Percentiles rank a stretch among this genome's conserved stretches.
Conservation (phyloP, 805 yeast species). For the Torulaspora delbrueckii region DNA sequence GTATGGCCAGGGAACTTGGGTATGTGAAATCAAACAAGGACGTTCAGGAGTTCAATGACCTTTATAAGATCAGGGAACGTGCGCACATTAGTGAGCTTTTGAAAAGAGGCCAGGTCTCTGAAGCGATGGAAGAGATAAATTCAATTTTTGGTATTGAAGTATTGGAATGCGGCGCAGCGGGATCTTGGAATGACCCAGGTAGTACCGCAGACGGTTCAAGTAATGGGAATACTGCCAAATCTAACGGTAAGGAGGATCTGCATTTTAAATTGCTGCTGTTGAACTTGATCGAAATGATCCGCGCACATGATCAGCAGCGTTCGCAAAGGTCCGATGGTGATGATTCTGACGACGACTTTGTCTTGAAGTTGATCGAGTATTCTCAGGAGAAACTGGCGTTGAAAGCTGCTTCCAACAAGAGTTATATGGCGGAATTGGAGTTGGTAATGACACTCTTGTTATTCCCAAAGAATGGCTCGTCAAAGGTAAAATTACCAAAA, state of each 20-base stretch:
- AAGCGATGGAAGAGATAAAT: slow-evolving; percentile 33
- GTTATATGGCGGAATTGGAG: slow-evolving; percentile 68
- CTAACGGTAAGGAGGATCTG: slow-evolving; percentile 46
- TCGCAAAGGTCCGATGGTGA: neutral
- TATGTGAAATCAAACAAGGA: slow-evolving; percentile 24
- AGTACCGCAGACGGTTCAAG: neutral
- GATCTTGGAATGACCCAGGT: slow-evolving; percentile 1
- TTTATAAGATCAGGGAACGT: slow-evolving; percentile 29
- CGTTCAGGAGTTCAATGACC: slow-evolving; percentile 29
- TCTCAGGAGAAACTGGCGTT: slow-evolving; percentile 58
- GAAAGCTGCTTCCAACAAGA: slow-evolving; percentile 53
- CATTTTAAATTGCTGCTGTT: slow-evolving; percentile 71
- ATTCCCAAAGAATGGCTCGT: slow-evolving; percentile 38
- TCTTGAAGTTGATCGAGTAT: slow-evolving; percentile 51
- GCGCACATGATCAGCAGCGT: slow-evolving; percentile 37
- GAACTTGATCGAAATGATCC: slow-evolving; percentile 75
- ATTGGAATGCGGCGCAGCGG: slow-evolving; percentile 17
- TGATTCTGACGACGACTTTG: slow-evolving; percentile 39
- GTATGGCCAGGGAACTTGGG: slow-evolving; percentile 56
- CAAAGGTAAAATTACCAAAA: slow-evolving; percentile 44
- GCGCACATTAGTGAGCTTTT: slow-evolving; percentile 24
- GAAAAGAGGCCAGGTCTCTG: slow-evolving; percentile 25
- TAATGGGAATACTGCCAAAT: slow-evolving; percentile 24
- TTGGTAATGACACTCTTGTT: slow-evolving; percentile 76
- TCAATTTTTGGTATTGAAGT: slow-evolving; percentile 26